These are phyloP conservation scores for Chlorophyllum brunneum DNA, from an alignment of 768 basidiomycete species.

Conservation along the genomic window DNA sequence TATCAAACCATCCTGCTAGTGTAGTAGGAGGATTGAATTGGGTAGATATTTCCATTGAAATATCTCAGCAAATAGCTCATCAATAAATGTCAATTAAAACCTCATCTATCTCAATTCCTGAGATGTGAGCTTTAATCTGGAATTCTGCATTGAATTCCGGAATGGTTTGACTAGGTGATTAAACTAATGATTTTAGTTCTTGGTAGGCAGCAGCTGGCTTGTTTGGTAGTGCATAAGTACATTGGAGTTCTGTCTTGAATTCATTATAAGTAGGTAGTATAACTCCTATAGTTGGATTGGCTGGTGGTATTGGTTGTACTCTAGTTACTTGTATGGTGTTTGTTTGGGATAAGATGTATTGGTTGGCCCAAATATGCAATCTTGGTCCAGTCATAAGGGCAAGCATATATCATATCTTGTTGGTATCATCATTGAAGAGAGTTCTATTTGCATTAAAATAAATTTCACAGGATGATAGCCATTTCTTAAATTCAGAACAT, in stretches of 20 bases:
- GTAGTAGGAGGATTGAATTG: neutral
- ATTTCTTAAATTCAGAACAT: neutral
- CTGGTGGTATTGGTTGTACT: neutral
- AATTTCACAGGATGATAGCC: neutral
- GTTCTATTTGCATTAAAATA: neutral
- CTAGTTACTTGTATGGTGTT: neutral
- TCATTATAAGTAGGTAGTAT: neutral
- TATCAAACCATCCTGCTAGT: neutral
- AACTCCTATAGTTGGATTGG: neutral
- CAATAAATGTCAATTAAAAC: neutral
- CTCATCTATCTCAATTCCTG: neutral
- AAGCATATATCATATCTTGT: neutral
- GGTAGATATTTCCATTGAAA: neutral
- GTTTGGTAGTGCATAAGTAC: neutral
- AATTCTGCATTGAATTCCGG: neutral
- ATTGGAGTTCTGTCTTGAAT: neutral
- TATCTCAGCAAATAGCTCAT: neutral
- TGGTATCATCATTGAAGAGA: neutral
- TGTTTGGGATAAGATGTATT: neutral
- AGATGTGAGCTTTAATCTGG: neutral
- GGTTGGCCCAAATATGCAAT: neutral
- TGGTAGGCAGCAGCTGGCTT: neutral
- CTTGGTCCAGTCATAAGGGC: conserved; percentile 11
- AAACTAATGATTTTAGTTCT: neutral
- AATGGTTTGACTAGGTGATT: neutral